Percentiles rank a stretch among this genome's conserved stretches.
Conservation (phyloP, 2,329 filamentous ascomycete species). For the Macrophomina tecta region DNA sequence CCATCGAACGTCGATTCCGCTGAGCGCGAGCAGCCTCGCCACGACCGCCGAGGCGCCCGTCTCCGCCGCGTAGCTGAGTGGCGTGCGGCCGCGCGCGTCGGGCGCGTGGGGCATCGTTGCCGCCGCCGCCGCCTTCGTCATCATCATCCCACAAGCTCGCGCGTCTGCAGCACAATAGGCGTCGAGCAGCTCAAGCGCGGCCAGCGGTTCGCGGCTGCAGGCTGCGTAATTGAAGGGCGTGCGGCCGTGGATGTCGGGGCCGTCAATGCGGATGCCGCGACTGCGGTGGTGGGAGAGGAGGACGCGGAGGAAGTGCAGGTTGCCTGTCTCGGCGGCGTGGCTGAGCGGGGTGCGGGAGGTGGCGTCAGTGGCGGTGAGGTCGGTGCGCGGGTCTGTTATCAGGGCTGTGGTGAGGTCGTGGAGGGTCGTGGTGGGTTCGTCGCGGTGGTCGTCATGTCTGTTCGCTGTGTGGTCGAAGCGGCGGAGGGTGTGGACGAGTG, state of each 20-base stretch:
- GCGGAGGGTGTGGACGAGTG: background rate
- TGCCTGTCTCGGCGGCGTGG: background rate
- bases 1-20: background rate
- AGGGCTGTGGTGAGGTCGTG: background rate
- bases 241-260: background rate
- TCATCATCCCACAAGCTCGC: no score
- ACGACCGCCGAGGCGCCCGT: background rate
- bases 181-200: background rate
- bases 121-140: no score
- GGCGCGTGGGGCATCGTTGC: background rate
- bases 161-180: background rate
- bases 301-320: background rate
- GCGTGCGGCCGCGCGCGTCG: background rate
- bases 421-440: background rate
- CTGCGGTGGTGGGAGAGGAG: background rate
- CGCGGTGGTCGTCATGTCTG: background rate
- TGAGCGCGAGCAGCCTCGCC: background rate
- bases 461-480: background rate
- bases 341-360: background rate
- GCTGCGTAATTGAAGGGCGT: background rate
- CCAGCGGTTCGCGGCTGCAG: background rate
- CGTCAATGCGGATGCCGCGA: background rate
- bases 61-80: conserved; percentile 6
- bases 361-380: background rate
- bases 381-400: background rate